These are phyloP conservation scores for Pleodorina starrii DNA, from an alignment of 139 green algal species.

Conservation along the genomic window DNA sequence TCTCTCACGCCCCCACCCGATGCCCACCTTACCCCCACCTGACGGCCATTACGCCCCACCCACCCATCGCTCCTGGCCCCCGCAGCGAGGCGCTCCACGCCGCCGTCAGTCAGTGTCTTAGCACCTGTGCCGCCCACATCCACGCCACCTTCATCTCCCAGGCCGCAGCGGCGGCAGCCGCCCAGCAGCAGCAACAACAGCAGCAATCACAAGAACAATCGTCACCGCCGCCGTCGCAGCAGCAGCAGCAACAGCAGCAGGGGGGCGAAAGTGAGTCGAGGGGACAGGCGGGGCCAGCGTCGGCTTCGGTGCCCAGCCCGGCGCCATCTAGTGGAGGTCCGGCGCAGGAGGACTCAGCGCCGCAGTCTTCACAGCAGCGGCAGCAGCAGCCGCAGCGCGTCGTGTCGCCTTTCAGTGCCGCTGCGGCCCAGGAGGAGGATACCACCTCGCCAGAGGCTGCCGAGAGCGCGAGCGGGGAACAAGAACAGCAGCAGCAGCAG, in stretches of 20 bases:
- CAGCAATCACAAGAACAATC: not conserved
- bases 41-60: too few species aligned
- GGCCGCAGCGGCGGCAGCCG: not conserved
- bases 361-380: not conserved
- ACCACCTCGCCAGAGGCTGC: not conserved
- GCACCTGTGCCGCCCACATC: slow-evolving; percentile 43
- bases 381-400: not conserved
- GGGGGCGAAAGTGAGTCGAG: too few species aligned
- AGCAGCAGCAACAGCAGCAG: not conserved
- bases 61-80: too few species aligned
- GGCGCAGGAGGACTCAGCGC: not conserved
- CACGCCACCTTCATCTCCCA: slow-evolving; percentile 52
- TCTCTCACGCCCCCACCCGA: too few species aligned
- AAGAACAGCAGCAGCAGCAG: not conserved
- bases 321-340: not conserved
- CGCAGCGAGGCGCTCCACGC: slow-evolving; percentile 35
- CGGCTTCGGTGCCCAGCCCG: not conserved
- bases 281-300: too few species aligned
- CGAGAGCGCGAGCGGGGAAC: not conserved
- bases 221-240: not conserved
- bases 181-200: not conserved
- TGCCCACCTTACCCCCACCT: too few species aligned
- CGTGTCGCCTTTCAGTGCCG: slow-evolving; percentile 17
- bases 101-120: slow-evolving; percentile 32
- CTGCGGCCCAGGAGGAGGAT: not conserved